Evolutionary conservation across 768 basidiomycete species (phyloP), one percentile per base, ranked within the genome.

Genomic region (Macrocybe gigantea): DNA sequence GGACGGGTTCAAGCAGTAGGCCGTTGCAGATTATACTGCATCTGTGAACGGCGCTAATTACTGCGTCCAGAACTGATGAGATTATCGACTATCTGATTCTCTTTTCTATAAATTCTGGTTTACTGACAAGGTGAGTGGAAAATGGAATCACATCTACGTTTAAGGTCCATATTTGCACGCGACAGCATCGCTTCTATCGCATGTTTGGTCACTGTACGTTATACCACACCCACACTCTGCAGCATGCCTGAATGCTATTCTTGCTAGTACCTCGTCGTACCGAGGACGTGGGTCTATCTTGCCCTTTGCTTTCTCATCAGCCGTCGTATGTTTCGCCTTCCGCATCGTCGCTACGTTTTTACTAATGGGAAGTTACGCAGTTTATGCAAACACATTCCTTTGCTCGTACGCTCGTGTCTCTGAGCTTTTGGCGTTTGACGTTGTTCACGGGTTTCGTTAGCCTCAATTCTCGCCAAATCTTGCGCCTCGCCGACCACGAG

Each of bases 361-460:
- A 50, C 14, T 33, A 7, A 46, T 34, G 6, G 33, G 15, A 8
- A 38, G 6, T 12, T 7, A 33, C 35, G 15, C 33, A 65, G 64
- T 65, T 31, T 65, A 67, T 49, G 60, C 64, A 39, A 64, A 62
- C 41, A 65, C 64, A 8, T 64, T 65, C 56, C 59, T 65, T 54
- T 63, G 56, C 48, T 59, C 62, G 65, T 67, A 47, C 38, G 63
- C 51, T 13, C 7, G 5, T 15, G 11, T 32, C 6, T 44, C 38
- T 35, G 8, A 22, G 22, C 22, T 22, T 12, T 33, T 36, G 34
- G 13, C 9, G 35, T 15, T 31, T 22, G 41, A 33, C 32, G 15
- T 41, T 43, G 38, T 48, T 30, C 38, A n/a, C 33, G 38, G 36
- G 38, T 38, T 0, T 22, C 33, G 11, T 14, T 14, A 66, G 65